phyloP scores from a whole-genome alignment of 163 green algal species.

The Scenedesmus sp. region DNA sequence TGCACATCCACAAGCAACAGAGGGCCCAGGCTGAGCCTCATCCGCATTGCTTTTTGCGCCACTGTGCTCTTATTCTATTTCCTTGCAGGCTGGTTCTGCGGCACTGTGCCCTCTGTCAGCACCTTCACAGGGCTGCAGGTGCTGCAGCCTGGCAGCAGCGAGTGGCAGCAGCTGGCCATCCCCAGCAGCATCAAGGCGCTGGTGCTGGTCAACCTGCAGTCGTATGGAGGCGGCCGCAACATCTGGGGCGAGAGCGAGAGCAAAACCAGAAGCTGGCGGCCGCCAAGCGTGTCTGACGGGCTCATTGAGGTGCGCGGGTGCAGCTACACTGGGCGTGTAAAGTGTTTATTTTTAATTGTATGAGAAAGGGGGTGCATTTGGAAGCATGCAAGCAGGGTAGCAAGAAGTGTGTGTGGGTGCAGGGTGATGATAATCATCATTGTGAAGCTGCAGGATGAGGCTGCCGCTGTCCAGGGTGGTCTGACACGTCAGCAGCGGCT shows the following conservation, averaged over 20 bases:
- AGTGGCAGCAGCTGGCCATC: constrained; percentile 78
- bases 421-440: not conserved
- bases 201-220: constrained; percentile 91
- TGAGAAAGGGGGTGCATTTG: not conserved
- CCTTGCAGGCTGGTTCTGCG: constrained; percentile 83
- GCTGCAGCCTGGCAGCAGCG: constrained; percentile 58
- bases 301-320: constrained; percentile 73
- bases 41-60: no score
- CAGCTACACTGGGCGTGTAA: no score
- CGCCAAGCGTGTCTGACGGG: constrained; percentile 78
- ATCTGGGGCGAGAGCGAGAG: constrained; percentile 76
- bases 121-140: constrained; percentile 60
- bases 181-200: constrained; percentile 78
- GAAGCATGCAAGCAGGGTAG: not conserved
- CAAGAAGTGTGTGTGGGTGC: not conserved
- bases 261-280: constrained; percentile 29
- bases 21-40: no score
- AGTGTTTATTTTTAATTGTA: not conserved
- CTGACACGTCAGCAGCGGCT: not conserved
- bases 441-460: not conserved
- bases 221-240: constrained; percentile 85
- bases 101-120: constrained; percentile 52
- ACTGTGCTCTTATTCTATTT: no score
- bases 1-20: no score
- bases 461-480: not conserved